Evolutionary conservation across 2,329 filamentous ascomycete species (phyloP), one percentile per base, ranked within the genome.

Genomic region (Fusarium setosum): DNA sequence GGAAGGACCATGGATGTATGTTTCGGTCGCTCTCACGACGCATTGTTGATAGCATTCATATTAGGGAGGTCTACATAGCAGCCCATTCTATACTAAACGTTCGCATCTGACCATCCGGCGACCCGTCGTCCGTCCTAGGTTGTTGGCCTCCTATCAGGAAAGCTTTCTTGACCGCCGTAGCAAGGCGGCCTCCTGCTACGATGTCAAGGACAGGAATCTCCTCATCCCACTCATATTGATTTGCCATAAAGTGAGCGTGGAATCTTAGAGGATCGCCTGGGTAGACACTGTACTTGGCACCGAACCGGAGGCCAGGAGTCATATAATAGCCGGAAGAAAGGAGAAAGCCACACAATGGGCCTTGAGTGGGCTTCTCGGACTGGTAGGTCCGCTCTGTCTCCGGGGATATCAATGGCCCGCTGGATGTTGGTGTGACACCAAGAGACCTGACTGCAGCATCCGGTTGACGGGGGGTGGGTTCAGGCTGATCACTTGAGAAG

Each of bases 81-180:
- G 92, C 94, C 95, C 94, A 97, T 80, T 97, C 94, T 52, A 97
- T 86, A 69, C 92, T 94, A 73, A 97, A 97, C 0, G 91, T 87
- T 67, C 92, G 85, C 20, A 95, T 83, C 15, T 75, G 69, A 11
- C 74, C 76, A 31, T 81, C 76, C 35, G 72, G 74, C 2, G 75
- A 72, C 9, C n/a, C n/a, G n/a, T 70, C 69, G 23, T 71, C 62
- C 12, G 73, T 75, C 15, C 70, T 67, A 44, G 77, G 73, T 53
- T 85, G 80, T 70, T 86, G 83, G 0, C 93, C 94, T 7, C 94
- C 95, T 57, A 99, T 85, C 53, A 99, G 81, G 72, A 94, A 97
- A 0, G 93, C 92, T 79, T 99, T 99, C 84, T 99, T 99, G 18
- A 98, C 96, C 48, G 93, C 93, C 3, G 96, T 98, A 0, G 94